These are phyloP conservation scores for Penicillium sp. DNA, from an alignment of 2,329 filamentous ascomycete species.

Conservation along the genomic window DNA sequence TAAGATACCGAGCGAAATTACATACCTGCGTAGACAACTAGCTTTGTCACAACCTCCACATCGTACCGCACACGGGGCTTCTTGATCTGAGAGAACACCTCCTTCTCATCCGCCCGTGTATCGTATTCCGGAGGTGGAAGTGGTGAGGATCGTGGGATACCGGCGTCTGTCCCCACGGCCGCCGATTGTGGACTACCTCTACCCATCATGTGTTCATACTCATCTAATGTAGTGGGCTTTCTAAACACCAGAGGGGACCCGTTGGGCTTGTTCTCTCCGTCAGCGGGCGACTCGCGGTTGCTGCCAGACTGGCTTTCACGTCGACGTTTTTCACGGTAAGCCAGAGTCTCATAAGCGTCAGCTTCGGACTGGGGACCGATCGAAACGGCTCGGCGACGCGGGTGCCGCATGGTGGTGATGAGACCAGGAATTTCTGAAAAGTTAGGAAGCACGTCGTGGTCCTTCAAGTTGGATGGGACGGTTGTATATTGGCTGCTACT, in stretches of 20 bases:
- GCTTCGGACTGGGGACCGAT: constrained; percentile 94
- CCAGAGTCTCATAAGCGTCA: constrained; percentile 92
- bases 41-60: constrained; percentile 96
- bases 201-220: constrained; percentile 75
- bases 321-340: constrained; percentile 75
- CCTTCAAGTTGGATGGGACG: constrained; percentile 70
- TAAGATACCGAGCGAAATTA: background rate
- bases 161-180: constrained; percentile 32
- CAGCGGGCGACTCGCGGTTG: constrained; percentile 27
- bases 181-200: constrained; percentile 54
- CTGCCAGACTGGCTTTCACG: constrained; percentile 59
- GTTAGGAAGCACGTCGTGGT: constrained; percentile 86
- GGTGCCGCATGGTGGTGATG: constrained; percentile 77
- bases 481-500: constrained; percentile 69
- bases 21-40: constrained; percentile 90
- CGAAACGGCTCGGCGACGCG: constrained; percentile 76
- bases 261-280: constrained; percentile 22
- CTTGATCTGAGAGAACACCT: constrained; percentile 81
- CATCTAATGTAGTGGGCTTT: constrained; percentile 55
- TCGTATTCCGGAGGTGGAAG: constrained; percentile 32
- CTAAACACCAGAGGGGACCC: constrained; percentile 42
- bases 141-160: constrained; percentile 22
- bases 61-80: constrained; percentile 92
- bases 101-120: constrained; percentile 60
- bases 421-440: constrained; percentile 85